A percentile compares a stretch with the other conserved stretches of the same genome.
Evolutionary conservation across 495 filamentous ascomycete genomes (phyloP).

Genomic region (Aspergillus campestris): DNA sequence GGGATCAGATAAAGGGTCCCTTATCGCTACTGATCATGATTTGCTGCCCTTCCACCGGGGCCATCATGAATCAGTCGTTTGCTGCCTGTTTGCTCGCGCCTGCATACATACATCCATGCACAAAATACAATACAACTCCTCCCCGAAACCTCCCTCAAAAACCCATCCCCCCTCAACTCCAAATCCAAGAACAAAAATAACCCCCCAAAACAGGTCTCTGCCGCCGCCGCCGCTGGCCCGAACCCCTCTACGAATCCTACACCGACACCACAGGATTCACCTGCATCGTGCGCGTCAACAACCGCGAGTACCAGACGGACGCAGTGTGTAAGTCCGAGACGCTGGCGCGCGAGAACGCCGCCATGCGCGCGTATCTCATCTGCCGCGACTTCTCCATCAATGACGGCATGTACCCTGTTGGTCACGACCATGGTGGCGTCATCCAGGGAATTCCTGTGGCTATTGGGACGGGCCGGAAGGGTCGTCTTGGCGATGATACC

Average conservation of each 20-base stretch:
- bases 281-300: slow-evolving; percentile 92
- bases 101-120: too few species aligned
- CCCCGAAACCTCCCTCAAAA: background rate
- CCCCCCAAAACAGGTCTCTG: slow-evolving; percentile 66
- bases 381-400: slow-evolving; percentile 98
- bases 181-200: slow-evolving; percentile 10
- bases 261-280: slow-evolving; percentile 57
- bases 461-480: slow-evolving; percentile 52
- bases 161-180: background rate
- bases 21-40: too few species aligned
- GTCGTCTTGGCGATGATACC: slow-evolving; percentile 33
- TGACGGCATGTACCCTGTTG: slow-evolving; percentile 77
- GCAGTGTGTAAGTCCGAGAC: slow-evolving; percentile 68
- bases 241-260: slow-evolving; percentile 84
- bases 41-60: too few species aligned
- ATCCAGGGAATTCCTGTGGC: slow-evolving; percentile 80
- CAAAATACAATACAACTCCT: too few species aligned
- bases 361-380: slow-evolving; percentile 94
- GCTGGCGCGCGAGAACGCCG: slow-evolving; percentile 87
- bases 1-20: too few species aligned
- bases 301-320: slow-evolving; percentile 92
- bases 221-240: slow-evolving; percentile 88
- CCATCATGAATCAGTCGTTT: too few species aligned
- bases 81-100: too few species aligned
- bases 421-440: slow-evolving; percentile 64